phyloP scores from a whole-genome alignment of 2,329 filamentous ascomycete species.

The Pestalotiopsis sp. region DNA sequence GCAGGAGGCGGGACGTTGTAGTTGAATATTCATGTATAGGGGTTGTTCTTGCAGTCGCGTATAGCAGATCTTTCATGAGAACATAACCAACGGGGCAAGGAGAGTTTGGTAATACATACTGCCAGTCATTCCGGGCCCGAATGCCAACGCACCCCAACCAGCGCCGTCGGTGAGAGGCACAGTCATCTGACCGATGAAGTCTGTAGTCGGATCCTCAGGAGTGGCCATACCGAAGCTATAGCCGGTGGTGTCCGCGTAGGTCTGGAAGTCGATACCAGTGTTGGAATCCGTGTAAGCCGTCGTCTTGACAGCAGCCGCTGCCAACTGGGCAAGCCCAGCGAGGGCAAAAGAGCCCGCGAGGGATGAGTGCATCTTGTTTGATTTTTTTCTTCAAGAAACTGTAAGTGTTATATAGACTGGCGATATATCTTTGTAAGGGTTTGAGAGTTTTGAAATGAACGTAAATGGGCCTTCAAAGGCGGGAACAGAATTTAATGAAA shows the following conservation, averaged over 20 bases:
- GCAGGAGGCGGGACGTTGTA: no score
- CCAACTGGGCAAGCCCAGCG: not conserved
- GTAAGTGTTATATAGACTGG: not conserved
- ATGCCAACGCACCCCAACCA: constrained; percentile 10
- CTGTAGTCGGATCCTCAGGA: not conserved
- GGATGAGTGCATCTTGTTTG: not conserved
- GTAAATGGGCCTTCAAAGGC: constrained; percentile 5
- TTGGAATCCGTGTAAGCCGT: constrained; percentile 10
- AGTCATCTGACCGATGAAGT: constrained; percentile 5
- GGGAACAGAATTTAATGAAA: constrained; percentile 1
- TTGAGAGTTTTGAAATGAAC: not conserved
- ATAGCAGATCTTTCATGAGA: not conserved
- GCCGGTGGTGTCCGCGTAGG: not conserved
- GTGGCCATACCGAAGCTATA: constrained; percentile 8
- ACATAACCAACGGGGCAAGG: not conserved
- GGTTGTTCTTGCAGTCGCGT: no score
- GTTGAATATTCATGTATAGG: no score
- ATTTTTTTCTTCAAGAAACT: not conserved
- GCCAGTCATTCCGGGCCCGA: constrained; percentile 5
- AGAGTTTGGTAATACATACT: not conserved
- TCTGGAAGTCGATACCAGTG: constrained; percentile 11
- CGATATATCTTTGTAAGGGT: not conserved
- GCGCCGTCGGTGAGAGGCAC: not conserved
- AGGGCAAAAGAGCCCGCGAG: constrained; percentile 5
- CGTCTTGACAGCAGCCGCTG: not conserved